Evolutionary conservation across 1,139 yeast genomes (phyloP).

Genomic region (Spathaspora sp.): DNA sequence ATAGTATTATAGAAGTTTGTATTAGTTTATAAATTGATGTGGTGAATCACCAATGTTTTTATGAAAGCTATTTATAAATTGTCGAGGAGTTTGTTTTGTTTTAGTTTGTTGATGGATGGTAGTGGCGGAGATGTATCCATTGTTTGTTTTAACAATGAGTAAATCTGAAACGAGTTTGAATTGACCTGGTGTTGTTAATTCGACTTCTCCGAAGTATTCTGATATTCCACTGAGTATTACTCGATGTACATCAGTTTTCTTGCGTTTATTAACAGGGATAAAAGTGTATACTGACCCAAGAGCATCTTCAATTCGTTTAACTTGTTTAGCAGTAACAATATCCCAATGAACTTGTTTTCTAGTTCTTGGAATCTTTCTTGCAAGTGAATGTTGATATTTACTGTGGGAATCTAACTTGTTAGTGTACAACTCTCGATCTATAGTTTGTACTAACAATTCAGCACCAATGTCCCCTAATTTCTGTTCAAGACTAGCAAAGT

Average conservation of each 20-base stretch:
- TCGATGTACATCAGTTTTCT: conserved; percentile 36
- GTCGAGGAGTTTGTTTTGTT: conserved; percentile 40
- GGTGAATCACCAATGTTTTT: conserved; percentile 14
- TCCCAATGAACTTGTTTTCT: conserved; percentile 50
- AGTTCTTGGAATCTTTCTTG: conserved; percentile 50
- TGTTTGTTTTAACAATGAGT: conserved; percentile 42
- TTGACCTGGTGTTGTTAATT: conserved; percentile 29
- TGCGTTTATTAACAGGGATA: conserved; percentile 35
- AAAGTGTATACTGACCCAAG: conserved; percentile 60
- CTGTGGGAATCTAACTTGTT: conserved; percentile 10
- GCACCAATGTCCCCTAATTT: conserved; percentile 64
- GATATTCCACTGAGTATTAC: conserved; percentile 44
- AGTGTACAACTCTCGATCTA: conserved; percentile 27
- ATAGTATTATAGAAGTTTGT: conserved; percentile 24
- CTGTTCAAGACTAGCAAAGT: conserved; percentile 39
- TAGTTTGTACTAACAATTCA: conserved; percentile 45
- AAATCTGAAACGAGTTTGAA: conserved; percentile 27
- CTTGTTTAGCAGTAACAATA: conserved; percentile 29
- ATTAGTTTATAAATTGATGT: conserved; percentile 11
- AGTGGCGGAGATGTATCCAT: conserved; percentile 38
- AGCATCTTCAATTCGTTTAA: conserved; percentile 50
- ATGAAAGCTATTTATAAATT: conserved; percentile 10
- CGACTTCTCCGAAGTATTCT: conserved; percentile 3
- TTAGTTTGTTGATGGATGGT: conserved; percentile 56
- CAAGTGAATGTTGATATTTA: conserved; percentile 48